Conservation (phyloP, 106 monocot species). For the Acorus calamus region DNA sequence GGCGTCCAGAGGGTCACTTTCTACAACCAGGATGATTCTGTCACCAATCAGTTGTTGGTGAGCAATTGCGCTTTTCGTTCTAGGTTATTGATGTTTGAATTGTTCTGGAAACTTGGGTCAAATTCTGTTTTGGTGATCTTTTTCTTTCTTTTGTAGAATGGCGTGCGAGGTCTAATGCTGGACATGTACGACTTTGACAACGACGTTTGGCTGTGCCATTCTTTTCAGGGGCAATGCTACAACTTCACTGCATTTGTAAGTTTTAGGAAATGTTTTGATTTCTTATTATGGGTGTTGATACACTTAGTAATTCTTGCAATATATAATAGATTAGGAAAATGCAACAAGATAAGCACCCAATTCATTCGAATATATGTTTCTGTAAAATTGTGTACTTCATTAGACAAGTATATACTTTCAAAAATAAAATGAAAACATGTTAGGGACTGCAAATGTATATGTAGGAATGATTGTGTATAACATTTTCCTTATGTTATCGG, state of each 20-base stretch:
- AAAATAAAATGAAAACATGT: no score
- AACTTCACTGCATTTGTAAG: constrained; percentile 98
- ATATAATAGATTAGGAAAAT: no score
- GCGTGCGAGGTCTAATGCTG: constrained; percentile 85
- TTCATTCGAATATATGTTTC: no score
- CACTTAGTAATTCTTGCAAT: no score
- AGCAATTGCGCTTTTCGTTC: not conserved
- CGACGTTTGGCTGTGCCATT: constrained; percentile 97
- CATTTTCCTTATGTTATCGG: not conserved
- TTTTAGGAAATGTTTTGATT: not conserved
- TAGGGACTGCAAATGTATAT: no score
- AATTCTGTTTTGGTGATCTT: not conserved
- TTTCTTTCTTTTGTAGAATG: constrained; percentile 45
- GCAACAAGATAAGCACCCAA: no score
- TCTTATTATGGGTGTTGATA: no score
- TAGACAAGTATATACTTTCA: no score
- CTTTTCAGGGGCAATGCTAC: constrained; percentile 88
- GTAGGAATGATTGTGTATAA: no score
- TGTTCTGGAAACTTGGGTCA: not conserved
- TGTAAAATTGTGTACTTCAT: no score
- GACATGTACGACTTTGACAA: constrained; percentile 92
- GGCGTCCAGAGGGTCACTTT: constrained; percentile 76
- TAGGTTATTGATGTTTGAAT: not conserved
- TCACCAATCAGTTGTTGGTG: constrained; percentile 86
- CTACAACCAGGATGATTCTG: constrained; percentile 95